Conservation (phyloP, 345 rosid species). For the Bruguiera gymnorhiza region DNA sequence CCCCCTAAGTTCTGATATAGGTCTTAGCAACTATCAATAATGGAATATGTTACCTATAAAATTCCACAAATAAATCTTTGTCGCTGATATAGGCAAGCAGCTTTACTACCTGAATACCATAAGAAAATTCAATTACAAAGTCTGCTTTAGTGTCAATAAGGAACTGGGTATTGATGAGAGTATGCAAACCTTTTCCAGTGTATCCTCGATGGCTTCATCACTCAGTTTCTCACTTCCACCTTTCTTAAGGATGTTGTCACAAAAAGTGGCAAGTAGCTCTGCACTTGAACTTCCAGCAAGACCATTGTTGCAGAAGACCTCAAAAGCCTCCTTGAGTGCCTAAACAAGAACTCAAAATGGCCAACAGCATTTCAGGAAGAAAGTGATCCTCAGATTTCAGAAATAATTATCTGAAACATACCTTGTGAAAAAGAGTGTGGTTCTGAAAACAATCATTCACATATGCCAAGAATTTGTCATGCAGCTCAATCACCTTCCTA, state of each 20-base stretch:
- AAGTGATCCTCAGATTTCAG: neutral
- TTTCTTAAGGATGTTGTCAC: constrained; percentile 41
- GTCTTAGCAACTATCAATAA: no score
- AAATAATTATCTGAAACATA: constrained; percentile 6
- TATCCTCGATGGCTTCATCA: constrained; percentile 45
- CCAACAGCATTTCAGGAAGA: neutral
- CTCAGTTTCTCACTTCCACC: constrained; percentile 38
- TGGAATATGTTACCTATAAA: constrained; percentile 21
- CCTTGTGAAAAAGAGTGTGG: constrained; percentile 41
- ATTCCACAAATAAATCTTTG: constrained; percentile 40
- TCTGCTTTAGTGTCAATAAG: neutral
- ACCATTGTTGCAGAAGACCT: constrained; percentile 35
- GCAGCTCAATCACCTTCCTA: constrained; percentile 39
- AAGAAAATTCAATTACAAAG: constrained; percentile 4
- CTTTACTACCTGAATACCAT: constrained; percentile 24
- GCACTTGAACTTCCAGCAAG: constrained; percentile 35
- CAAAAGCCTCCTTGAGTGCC: constrained; percentile 43
- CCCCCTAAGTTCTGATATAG: no score
- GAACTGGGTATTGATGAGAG: neutral
- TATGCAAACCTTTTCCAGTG: constrained; percentile 31
- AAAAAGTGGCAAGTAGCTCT: constrained; percentile 37
- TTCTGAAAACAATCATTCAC: constrained; percentile 33
- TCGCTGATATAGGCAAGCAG: constrained; percentile 36
- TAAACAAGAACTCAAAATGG: neutral
- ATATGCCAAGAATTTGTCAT: constrained; percentile 35